Base-by-base conservation (phyloP, 139 green algal genomes). In the Astrephomene gubernaculifera region DNA sequence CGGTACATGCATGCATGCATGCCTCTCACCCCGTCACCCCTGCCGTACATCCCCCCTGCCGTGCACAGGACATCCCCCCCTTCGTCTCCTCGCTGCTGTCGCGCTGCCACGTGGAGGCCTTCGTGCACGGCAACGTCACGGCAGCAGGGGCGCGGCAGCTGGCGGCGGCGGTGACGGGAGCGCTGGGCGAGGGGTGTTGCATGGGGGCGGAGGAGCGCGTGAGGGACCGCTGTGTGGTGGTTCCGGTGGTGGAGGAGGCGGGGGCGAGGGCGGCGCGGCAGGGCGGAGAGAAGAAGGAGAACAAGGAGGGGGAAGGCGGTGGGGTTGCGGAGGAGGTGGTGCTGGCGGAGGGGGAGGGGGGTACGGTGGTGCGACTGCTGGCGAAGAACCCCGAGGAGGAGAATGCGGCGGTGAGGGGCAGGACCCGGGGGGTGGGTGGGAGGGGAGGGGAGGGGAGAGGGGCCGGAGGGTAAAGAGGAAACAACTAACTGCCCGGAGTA, bases 81-180 rank as follows among this genome's bases (percentile, higher is more conserved):
- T 71, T 45, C 27, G 29, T 72, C 5, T 27, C 29, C 24, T 1
- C 8, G 45, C 61, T 96, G 60, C 80, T 97, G 76, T 36, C 71
- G 38, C 73, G 71, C 21, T 89, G 91, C 71, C 94, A 96, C 89
- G 29, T 98, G 10, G 95, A 98, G 89, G 78, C 53, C 10, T 89
- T 98, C 44, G 64, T 96, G 45, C 86, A 95, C 60, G 96, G 96
- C 79, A 98, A 99, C 90, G 24, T 97, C n/a, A 89, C 78, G 0
- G 81, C 71, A 0, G 67, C 49, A 4, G 91, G 95, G 65, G 93
- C 96, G 0, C 31, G 70, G 44, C 19, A 44, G 22, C 69, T 95
- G 33, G 81, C 83, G 24, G 27, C 31, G 39, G 39, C 29, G 9
- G 45, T 86, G 35, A 63, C 29, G n/a, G 31, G 27, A 1, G 78